Base-by-base conservation (phyloP, 352 stramenopile species). In the Phytophthora fragariaefolia region DNA sequence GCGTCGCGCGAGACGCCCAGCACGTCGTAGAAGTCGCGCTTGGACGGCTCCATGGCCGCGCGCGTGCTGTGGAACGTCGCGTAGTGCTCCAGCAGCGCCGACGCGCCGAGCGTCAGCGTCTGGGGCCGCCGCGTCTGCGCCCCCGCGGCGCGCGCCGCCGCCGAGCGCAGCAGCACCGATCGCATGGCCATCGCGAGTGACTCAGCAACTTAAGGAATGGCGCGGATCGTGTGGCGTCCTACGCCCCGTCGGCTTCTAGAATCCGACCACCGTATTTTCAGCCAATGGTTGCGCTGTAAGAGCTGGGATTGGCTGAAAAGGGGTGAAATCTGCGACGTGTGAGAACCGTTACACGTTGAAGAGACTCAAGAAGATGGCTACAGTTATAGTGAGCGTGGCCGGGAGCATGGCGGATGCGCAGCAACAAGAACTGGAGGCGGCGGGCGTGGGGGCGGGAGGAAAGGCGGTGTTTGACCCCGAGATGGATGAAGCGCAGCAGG, bases 11-110 rank as follows among this genome's bases (percentile, higher is more conserved):
- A 76, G 24, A 99, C 85, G 55, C 96, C 95, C 24, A 99, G 83
- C 1, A 98, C 79, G 43, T 99, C 91, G 76, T 99, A 99, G 80
- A 98, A 99, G 80, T 99, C 97, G 71, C 89, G 82, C 77, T 99
- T 97, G 6, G 73, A 49, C 42, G 68, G 69, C 62, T 89, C 66
- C 46, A 77, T 64, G 12, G 79, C 30, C 27, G 73, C 67, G 8
- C 76, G 76, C 48, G 89, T 92, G 70, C 78, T 89, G 71, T 96
- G 89, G 69, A 96, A 79, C 20, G 63, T 48, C 22, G 67, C 71
- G 13, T 51, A 72, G 15, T 72, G 55, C 13, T 70, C 36, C 24
- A 63, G 7, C 17, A 79, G 18, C 15, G 54, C 47, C 9, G 48
- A 30, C 10, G 58, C 57, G 20, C 66, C 62, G 6, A 60, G 64